Base-by-base conservation (phyloP, 768 basidiomycete genomes). In the Royoungia palumana region DNA sequence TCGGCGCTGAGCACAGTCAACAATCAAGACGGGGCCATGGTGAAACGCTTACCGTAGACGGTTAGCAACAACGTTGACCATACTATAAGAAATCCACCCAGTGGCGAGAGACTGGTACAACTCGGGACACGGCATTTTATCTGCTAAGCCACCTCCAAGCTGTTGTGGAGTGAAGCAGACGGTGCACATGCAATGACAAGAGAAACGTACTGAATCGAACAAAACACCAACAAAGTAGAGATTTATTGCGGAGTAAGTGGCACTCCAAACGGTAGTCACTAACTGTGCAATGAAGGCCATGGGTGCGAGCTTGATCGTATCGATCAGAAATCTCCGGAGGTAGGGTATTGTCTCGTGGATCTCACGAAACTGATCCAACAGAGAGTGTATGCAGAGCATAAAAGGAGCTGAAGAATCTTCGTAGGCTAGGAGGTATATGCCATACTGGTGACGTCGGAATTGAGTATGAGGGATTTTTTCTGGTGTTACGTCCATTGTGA, bases 141-240 rank as follows among this genome's bases (percentile, higher is more conserved):
- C 25, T 27, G 13, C 27, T n/a, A 54, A 27, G 35, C 40, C 36
- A 22, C 41, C 24, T 5, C 46, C 56, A n/a, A 64, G 47, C 62
- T 66, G 10, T 30, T 16, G 6, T 30, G 16, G 20, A 11, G 41
- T 57, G 27, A 55, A 43, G 4, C 13, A 13, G 35, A 35, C 5
- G 7, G 34, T 0, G 19, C 17, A 10, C 19, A 48, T 28, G 2
- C 11, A 9, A 22, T 6, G 11, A 17, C 14, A 45, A 44, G 20
- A 46, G 22, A 2, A 25, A 48, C 51, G 24, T 51, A 62, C 59
- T 48, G 24, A 51, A 19, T 66, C 58, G 32, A 75, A 51, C 21
- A 74, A 54, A 30, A 59, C 22, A 27, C 66, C 64, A 2, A 69
- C 58, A 22, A 71, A 55, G 44, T 65, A 71, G 11, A 76, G 56